Base-by-base conservation (phyloP, 2,329 filamentous ascomycete species). In the Alternaria sp. region DNA sequence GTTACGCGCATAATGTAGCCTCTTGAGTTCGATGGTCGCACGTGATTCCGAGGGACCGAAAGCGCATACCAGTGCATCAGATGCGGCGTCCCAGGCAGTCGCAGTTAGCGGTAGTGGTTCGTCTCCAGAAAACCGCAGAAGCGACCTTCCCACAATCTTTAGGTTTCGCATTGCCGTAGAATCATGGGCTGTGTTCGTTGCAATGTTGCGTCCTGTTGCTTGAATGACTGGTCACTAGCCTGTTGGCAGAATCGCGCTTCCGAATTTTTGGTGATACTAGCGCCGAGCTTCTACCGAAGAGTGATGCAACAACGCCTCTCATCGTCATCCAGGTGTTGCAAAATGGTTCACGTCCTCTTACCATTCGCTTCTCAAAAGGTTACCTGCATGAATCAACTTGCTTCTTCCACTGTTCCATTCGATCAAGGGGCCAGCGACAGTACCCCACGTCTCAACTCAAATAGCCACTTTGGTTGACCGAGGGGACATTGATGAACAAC, bases 21-120 rank as follows among this genome's bases (percentile, higher is more conserved):
- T 82, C 69, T 85, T 86, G 61, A 98, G 84, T 78, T 94, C 90
- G 70, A 99, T 91, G 53, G 88, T 83, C 57, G 89, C 83, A 75
- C 88, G 88, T 69, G 86, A 82, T 75, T 87, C 82, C 4, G 88
- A 89, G 64, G 94, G 95, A 7, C 95, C 94, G 83, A 94, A 90
- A 54, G 92, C 89, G 81, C 91, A 94, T 70, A 99, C 85, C 54
- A 95, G 80, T 62, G 91, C 88, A 78, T 95, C 91, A 65, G 87
- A 88, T 62, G 88, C 85, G 49, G 90, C 86, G 81, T 98, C 93
- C 94, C 94, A 98, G 73, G 93, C 91, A 57, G 89, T 88, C 30
- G 93, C 90, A 54, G 92, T 90, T 72, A 95, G 83, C 64, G 86
- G 84, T 58, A 89, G 81, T 64, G 84, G 72, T 48, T 78, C 71